Conservation (phyloP, 352 stramenopile genomes). For the Pythium rhizo-oryzae region DNA sequence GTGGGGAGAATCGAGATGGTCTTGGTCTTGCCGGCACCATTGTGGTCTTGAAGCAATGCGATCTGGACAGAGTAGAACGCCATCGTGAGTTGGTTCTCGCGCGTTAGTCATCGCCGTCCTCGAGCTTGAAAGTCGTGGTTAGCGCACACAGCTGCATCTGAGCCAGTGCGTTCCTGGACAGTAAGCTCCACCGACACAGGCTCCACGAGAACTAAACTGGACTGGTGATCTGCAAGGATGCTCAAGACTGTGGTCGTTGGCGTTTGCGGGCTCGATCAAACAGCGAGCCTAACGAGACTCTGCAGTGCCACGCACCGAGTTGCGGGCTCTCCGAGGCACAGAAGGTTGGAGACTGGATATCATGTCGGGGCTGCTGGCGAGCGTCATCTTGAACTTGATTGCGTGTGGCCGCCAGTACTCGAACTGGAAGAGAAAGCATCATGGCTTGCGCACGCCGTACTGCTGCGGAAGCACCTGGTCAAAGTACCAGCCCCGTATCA, state of each 20-base stretch:
- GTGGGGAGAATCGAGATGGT: constrained; percentile 94
- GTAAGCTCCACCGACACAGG: constrained; percentile 32
- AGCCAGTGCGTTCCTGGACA: constrained; percentile 32
- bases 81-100: constrained; percentile 87
- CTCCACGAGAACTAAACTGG: background rate
- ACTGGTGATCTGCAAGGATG: constrained; percentile 11
- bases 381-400: constrained; percentile 18
- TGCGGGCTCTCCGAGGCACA: constrained; percentile 21
- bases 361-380: constrained; percentile 22
- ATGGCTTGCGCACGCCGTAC: constrained; percentile 88
- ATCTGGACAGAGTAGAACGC: constrained; percentile 95
- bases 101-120: constrained; percentile 71
- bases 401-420: constrained; percentile 36
- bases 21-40: constrained; percentile 90
- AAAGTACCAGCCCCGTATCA: constrained; percentile 90
- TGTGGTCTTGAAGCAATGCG: constrained; percentile 89
- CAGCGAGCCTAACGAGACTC: background rate
- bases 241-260: constrained; percentile 7
- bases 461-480: constrained; percentile 92
- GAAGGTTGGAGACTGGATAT: constrained; percentile 20
- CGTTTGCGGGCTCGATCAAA: background rate
- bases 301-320: background rate
- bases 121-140: constrained; percentile 51
- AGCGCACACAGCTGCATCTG: constrained; percentile 34
- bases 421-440: constrained; percentile 87